Base-by-base conservation (phyloP, 2,329 filamentous ascomycete genomes). In the Tympanopsis confertula region DNA sequence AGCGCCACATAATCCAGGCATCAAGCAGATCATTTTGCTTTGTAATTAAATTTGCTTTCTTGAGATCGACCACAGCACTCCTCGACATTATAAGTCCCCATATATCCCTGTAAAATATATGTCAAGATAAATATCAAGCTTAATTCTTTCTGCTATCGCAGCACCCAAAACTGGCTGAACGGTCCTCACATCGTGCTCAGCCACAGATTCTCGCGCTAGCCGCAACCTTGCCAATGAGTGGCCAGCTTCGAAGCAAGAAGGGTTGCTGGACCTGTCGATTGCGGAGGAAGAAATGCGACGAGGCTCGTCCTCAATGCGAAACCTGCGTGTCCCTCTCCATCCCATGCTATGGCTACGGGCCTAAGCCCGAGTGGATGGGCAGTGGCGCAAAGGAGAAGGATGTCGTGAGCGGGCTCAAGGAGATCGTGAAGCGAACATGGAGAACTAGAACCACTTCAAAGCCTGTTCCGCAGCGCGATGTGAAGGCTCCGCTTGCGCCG, bases 221-320 rank as follows among this genome's bases (percentile, higher is more conserved):
- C n/a, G n/a, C n/a, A 35, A 35, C 30, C 5, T 12, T 35, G 30
- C 30, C 12, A 14, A 17, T 12, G n/a, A 35, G n/a, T 12, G 19
- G 30, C 12, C 15, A 17, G n/a, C 20, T 24, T 20, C 40, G 40
- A 22, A 41, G 40, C 30, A 14, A 10, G n/a, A 20, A 30, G 19
- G 44, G 47, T 20, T 49, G 47, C 38, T 49, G 47, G 47, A 49
- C 47, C n/a, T 49, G 47, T 33, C 44, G 46, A n/a, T 12, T 49
- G 13, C 41, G 47, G 13, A 44, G 42, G 20, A 41, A 41, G 24
- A 49, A 47, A 40, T 49, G 47, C 24, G 47, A 49, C 33, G 39
- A 48, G 30, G 35, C 37, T 12, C 36, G 29, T 10, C 47, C 47
- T 17, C 18, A 35, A 13, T 49, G 47, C 30, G 41, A 35, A 17